phyloP scores from a whole-genome alignment of 768 basidiomycete genomes.

The Pholiota molesta region DNA sequence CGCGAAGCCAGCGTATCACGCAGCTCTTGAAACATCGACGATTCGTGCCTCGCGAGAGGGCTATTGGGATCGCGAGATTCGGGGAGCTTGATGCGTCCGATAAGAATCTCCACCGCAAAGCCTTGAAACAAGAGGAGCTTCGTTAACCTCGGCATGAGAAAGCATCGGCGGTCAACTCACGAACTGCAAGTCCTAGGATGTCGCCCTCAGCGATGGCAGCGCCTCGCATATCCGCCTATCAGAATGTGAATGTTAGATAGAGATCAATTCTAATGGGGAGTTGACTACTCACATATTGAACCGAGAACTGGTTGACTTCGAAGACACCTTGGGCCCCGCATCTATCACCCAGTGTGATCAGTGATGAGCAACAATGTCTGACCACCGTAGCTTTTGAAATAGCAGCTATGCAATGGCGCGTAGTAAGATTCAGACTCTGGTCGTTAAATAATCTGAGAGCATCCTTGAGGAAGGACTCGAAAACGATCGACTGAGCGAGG shows the following conservation, averaged over 20 bases:
- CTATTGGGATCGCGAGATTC: constrained; percentile 14
- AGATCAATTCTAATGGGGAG: neutral
- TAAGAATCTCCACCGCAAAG: constrained; percentile 8
- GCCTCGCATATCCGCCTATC: constrained; percentile 12
- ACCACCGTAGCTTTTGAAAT: constrained; percentile 20
- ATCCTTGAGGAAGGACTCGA: constrained; percentile 32
- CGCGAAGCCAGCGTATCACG: constrained; percentile 23
- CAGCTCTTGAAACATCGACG: constrained; percentile 16
- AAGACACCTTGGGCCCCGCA: constrained; percentile 15
- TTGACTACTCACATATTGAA: constrained; percentile 10
- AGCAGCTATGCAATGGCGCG: constrained; percentile 27
- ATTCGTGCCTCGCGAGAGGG: constrained; percentile 26
- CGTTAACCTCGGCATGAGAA: neutral
- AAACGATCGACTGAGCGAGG: constrained; percentile 36
- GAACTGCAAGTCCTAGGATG: constrained; percentile 9
- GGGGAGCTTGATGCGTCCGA: constrained; percentile 24
- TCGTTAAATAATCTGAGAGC: constrained; percentile 31
- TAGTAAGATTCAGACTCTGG: constrained; percentile 7
- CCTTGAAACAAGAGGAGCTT: constrained; percentile 12
- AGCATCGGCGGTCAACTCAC: neutral
- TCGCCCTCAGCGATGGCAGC: constrained; percentile 13
- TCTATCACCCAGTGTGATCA: constrained; percentile 6
- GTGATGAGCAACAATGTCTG: constrained; percentile 4
- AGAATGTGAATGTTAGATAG: neutral
- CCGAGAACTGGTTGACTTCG: constrained; percentile 12